phyloP scores from a whole-genome alignment of 2,329 filamentous ascomycete species.

The Cladophialophora psammophila region DNA sequence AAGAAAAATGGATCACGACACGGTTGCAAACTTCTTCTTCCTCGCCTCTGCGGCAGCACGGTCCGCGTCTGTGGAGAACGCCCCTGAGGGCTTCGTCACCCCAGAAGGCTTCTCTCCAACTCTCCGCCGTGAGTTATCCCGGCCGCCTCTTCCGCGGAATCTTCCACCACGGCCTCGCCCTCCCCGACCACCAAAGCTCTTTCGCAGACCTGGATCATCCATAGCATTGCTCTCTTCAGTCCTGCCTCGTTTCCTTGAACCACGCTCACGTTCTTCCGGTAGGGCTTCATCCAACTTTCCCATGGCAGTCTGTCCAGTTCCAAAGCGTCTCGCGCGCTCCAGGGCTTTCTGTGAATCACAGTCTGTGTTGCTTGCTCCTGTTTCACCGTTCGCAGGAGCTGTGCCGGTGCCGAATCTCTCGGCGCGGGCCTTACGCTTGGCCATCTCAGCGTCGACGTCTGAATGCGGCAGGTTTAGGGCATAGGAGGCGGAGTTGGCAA shows the following conservation, averaged over 20 bases:
- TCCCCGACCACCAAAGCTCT: conserved; percentile 46
- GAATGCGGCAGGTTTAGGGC: conserved; percentile 53
- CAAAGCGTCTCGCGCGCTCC: conserved; percentile 57
- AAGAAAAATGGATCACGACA: conserved; percentile 14
- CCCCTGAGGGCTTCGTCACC: conserved; percentile 33
- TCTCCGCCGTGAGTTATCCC: conserved; percentile 36
- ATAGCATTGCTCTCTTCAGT: conserved; percentile 46
- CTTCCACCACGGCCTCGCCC: conserved; percentile 39
- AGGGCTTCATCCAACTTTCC: conserved; percentile 55
- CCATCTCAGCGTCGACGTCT: conserved; percentile 55
- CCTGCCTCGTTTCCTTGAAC: conserved; percentile 46
- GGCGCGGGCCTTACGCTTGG: conserved; percentile 58
- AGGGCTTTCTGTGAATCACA: conserved; percentile 54
- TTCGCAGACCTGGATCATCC: conserved; percentile 51
- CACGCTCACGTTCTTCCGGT: conserved; percentile 50
- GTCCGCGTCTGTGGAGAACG: conserved; percentile 52
- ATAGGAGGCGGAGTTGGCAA: conserved; percentile 43
- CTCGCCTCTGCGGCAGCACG: conserved; percentile 54
- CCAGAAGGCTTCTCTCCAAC: conserved; percentile 42
- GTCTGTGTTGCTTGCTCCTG: conserved; percentile 47
- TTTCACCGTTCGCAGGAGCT: conserved; percentile 38
- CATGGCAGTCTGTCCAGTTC: conserved; percentile 46
- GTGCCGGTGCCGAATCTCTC: conserved; percentile 54
- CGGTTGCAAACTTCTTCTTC: conserved; percentile 54
- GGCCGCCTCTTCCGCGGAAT: conserved; percentile 32